phyloP scores from a whole-genome alignment of 345 rosid genomes.

The Dipteronia dyeriana region DNA sequence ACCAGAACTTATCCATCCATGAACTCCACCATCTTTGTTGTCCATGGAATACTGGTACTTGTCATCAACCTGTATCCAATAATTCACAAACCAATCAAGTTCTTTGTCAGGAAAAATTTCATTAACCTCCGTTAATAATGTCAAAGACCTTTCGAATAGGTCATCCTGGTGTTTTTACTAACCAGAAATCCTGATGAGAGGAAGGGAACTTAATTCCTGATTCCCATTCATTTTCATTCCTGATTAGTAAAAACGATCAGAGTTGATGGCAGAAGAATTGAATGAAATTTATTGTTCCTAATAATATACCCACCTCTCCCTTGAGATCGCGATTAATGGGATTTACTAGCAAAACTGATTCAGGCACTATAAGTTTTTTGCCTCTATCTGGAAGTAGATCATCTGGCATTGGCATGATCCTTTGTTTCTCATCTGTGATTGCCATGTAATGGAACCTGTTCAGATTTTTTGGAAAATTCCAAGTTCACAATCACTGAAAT shows the following conservation, averaged over 20 bases:
- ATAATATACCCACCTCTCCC: conserved; percentile 34
- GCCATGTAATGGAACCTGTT: conserved; percentile 52
- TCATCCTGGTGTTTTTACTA: too few relatives aligned
- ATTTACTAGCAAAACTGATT: conserved; percentile 37
- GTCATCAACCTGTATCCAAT: conserved; percentile 42
- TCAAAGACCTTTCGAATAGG: too few relatives aligned
- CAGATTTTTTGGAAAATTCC: not conserved
- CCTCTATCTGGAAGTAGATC: conserved; percentile 38
- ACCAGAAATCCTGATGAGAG: too few relatives aligned
- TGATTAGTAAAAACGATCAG: too few relatives aligned
- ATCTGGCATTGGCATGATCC: conserved; percentile 47
- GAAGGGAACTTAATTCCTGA: too few relatives aligned
- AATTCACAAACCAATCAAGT: not conserved
- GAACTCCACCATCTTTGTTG: conserved; percentile 41
- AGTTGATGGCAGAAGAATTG: too few relatives aligned
- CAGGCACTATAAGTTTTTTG: conserved; percentile 34
- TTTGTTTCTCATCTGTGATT: conserved; percentile 39
- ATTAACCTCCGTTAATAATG: not conserved
- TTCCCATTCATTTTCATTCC: too few relatives aligned
- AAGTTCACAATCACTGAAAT: not conserved
- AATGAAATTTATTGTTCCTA: not conserved
- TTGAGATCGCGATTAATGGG: conserved; percentile 43
- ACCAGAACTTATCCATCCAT: conserved; percentile 45
- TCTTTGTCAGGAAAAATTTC: not conserved
- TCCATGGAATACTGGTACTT: conserved; percentile 47